phyloP scores from a whole-genome alignment of 2,329 filamentous ascomycete genomes.

The Aureobasidium sp. region DNA sequence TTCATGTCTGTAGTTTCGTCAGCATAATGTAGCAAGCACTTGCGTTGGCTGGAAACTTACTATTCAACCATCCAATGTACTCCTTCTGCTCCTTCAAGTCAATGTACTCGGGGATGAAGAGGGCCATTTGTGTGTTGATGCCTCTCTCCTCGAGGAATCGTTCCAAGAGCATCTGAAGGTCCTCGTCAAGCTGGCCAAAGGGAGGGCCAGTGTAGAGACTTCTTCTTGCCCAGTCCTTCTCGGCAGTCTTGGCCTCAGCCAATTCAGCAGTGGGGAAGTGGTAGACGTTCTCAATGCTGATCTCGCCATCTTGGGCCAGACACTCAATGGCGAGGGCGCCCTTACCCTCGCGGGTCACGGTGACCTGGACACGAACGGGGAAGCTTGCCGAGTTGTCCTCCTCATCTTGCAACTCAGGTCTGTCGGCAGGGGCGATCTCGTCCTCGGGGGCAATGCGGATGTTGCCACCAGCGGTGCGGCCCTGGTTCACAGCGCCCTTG shows the following conservation, averaged over 20 bases:
- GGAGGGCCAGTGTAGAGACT: slow-evolving; percentile 82
- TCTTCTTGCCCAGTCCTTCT: slow-evolving; percentile 63
- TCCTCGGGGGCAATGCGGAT: slow-evolving; percentile 50
- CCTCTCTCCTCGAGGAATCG: slow-evolving; percentile 91
- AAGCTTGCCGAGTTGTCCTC: slow-evolving; percentile 53
- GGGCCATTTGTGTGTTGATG: slow-evolving; percentile 73
- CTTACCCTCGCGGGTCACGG: slow-evolving; percentile 78
- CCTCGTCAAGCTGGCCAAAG: slow-evolving; percentile 90
- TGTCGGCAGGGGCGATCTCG: slow-evolving; percentile 48
- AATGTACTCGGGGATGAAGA: slow-evolving; percentile 93
- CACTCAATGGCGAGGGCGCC: slow-evolving; percentile 84
- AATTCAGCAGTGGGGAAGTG: slow-evolving; percentile 74
- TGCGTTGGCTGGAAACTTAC: slow-evolving; percentile 32
- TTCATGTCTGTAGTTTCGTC: slow-evolving; percentile 55
- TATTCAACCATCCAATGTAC: slow-evolving; percentile 82
- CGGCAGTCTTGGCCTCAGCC: slow-evolving; percentile 63
- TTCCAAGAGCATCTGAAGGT: slow-evolving; percentile 86
- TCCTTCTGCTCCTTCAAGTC: slow-evolving; percentile 98
- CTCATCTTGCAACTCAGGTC: slow-evolving; percentile 50
- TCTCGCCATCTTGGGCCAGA: slow-evolving; percentile 72
- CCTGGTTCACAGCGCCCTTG: slow-evolving; percentile 49
- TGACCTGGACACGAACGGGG: slow-evolving; percentile 75
- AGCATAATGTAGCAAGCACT: not conserved
- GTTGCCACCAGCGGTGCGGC: slow-evolving; percentile 42
- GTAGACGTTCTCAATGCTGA: slow-evolving; percentile 84